Conservation (phyloP, 2,329 filamentous ascomycete genomes). For the Aspergillus tanneri region DNA sequence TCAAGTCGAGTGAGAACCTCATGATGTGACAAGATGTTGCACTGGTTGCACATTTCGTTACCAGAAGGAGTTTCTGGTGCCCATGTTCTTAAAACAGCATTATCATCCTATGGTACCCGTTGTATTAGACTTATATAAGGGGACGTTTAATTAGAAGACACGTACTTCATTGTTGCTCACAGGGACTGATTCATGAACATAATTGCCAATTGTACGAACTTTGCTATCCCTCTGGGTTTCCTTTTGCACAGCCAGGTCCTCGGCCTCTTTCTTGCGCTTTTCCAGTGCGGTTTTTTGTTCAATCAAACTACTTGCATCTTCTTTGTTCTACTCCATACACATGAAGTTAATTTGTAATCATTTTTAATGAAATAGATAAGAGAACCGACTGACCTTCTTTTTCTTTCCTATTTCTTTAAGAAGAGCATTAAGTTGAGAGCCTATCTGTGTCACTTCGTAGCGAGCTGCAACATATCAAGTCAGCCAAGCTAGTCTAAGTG, state of each 20-base stretch:
- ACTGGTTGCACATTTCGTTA: constrained; percentile 73
- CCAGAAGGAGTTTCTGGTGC: constrained; percentile 70
- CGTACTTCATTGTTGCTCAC: constrained; percentile 74
- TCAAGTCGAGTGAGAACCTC: constrained; percentile 86
- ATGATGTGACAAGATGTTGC: constrained; percentile 82
- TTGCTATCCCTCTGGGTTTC: constrained; percentile 71
- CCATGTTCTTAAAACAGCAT: constrained; percentile 75
- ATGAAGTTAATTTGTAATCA: constrained; percentile 9
- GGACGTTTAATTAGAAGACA: neutral
- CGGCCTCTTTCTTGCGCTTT: constrained; percentile 76
- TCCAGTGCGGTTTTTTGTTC: constrained; percentile 74
- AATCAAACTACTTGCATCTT: constrained; percentile 77
- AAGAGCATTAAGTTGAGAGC: constrained; percentile 79
- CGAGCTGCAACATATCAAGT: constrained; percentile 52
- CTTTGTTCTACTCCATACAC: constrained; percentile 64
- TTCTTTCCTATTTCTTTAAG: constrained; percentile 88
- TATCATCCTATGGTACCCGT: constrained; percentile 84
- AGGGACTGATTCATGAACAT: constrained; percentile 85
- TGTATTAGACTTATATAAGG: too few species aligned
- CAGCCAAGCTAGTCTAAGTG: neutral
- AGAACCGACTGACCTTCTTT: constrained; percentile 66
- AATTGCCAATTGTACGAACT: constrained; percentile 81
- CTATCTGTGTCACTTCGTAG: constrained; percentile 76
- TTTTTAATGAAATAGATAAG: neutral
- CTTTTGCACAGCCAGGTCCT: constrained; percentile 73